phyloP scores from a whole-genome alignment of 306 rosid species.

The Canavalia ensiformis region DNA sequence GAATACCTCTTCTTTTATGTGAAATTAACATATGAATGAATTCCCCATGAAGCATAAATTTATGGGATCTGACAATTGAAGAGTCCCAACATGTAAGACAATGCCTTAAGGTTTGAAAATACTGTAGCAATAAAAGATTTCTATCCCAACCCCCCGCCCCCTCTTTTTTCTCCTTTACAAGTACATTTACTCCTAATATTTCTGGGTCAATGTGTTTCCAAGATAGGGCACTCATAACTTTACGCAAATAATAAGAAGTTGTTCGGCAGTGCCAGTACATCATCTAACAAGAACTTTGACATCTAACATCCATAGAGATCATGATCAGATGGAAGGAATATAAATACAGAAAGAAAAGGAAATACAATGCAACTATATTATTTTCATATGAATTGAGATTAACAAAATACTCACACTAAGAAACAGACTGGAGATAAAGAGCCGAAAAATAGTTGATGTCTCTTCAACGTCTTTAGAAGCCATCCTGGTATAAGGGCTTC shows the following conservation, averaged over 20 bases:
- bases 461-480: slow-evolving; percentile 80
- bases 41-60: neutral
- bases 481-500: slow-evolving; percentile 84
- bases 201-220: neutral
- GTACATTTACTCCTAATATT: slow-evolving; percentile 12
- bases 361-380: slow-evolving; percentile 17
- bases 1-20: neutral
- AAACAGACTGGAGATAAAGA: slow-evolving; percentile 78
- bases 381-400: slow-evolving; percentile 26
- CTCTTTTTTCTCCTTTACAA: too few relatives aligned
- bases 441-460: slow-evolving; percentile 75
- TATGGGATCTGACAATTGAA: slow-evolving; percentile 22
- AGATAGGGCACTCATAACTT: slow-evolving; percentile 1
- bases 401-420: slow-evolving; percentile 80
- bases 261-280: neutral
- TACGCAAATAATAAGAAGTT: neutral
- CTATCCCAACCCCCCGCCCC: neutral
- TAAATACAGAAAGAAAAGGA: slow-evolving; percentile 10
- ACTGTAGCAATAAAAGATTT: slow-evolving; percentile 16
- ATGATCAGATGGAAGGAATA: slow-evolving; percentile 38
- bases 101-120: slow-evolving; percentile 20
- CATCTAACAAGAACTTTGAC: slow-evolving; percentile 26
- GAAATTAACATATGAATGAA: slow-evolving; percentile 28
- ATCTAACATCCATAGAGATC: slow-evolving; percentile 4
- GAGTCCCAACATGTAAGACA: neutral